Conservation (phyloP, 352 stramenopile genomes). For the Globisporangium yorkense region DNA sequence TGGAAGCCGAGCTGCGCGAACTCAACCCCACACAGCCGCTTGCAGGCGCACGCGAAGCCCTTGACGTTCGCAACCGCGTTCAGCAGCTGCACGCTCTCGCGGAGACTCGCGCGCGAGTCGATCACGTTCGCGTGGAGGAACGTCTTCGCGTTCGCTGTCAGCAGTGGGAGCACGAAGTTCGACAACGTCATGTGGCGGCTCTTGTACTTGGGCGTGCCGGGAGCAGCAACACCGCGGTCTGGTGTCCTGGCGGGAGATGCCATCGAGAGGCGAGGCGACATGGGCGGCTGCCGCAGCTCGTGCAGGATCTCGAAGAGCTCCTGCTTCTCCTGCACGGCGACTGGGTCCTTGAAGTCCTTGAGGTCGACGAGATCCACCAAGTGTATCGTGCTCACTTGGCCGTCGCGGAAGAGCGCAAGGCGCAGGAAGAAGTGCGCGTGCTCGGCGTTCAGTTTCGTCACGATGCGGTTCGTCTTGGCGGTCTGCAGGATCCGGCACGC, state of each 20-base stretch:
- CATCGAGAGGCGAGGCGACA: constrained; percentile 9
- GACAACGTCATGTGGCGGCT: constrained; percentile 29
- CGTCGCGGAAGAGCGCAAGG: constrained; percentile 49
- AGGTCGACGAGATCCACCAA: constrained; percentile 58
- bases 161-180: constrained; percentile 56
- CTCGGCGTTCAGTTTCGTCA: constrained; percentile 57
- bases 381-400: constrained; percentile 63
- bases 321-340: constrained; percentile 40
- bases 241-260: background rate
- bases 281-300: constrained; percentile 24
- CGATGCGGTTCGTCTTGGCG: constrained; percentile 69
- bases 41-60: constrained; percentile 49
- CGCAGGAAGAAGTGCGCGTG: constrained; percentile 68
- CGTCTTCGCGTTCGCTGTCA: constrained; percentile 53
- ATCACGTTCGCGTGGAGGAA: constrained; percentile 70
- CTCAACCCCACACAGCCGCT: constrained; percentile 33
- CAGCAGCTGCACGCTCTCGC: constrained; percentile 55
- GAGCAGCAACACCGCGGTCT: background rate
- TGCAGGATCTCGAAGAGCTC: constrained; percentile 60
- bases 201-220: constrained; percentile 7
- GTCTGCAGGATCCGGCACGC: constrained; percentile 56
- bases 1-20: constrained; percentile 54
- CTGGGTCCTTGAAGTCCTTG: constrained; percentile 46
- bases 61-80: constrained; percentile 60
- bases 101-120: constrained; percentile 55